Evolutionary conservation across 2,329 filamentous ascomycete genomes (phyloP), one percentile per base, ranked within the genome.

Genomic region (Onygenales sp.): DNA sequence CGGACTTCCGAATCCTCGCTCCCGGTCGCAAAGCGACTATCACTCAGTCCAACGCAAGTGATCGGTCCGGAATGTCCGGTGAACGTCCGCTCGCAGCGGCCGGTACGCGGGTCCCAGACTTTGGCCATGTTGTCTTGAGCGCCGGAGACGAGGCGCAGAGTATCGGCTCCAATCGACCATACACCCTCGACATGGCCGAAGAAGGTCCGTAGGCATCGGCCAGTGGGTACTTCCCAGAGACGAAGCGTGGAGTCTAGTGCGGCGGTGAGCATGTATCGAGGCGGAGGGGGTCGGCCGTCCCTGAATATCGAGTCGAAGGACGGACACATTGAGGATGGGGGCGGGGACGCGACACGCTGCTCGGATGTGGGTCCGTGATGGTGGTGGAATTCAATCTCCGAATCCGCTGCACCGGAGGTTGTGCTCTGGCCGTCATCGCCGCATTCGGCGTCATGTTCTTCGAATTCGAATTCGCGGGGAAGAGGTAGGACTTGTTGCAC

Each of bases 131-230:
- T 85, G 70, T 98, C 93, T 68, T 97, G 90, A 9, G 89, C 87
- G 0, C 91, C 92, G 14, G 86, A 89, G 11, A 97, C 89, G 13
- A 95, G 83, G 9, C 93, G 83, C 17, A 97, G 75, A 1, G 87
- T 91, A 70, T 97, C 92, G 2, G 88, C 92, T 0, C 87, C 89
- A 2, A 98, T 78, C 5, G 88, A 87, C 93, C 93, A 98, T 17
- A 98, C 86, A 35, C 93, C 93, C 69, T 98, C 93, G 21, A 98
- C 81, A 64, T 98, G 93, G 0, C 93, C 93, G 66, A 97, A 98
- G 76, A 96, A 95, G 35, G 89, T 95, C 57, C 89, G 87, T 36
- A 96, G 78, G 63, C 89, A 95, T 58, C 83, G 82, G 39, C 89
- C 89, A 0, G 86, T 86, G 5, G 80, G 81, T 1, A 90, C 87